phyloP scores from a whole-genome alignment of 192 early-diverging fungal species.

The Podila horticola region DNA sequence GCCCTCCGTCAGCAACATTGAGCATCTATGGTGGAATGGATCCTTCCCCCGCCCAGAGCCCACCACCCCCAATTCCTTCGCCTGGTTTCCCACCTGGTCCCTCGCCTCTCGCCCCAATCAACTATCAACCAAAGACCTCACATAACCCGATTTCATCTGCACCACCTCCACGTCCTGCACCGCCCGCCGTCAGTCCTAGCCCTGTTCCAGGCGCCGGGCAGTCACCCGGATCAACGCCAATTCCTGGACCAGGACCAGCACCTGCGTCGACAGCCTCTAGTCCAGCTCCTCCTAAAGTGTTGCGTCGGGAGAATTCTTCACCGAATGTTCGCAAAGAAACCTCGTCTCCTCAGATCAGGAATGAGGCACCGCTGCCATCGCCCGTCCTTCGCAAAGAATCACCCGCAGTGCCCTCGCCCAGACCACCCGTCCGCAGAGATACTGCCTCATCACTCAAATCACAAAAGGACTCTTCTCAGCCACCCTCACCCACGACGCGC shows the following conservation, averaged over 20 bases:
- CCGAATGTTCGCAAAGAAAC: slow-evolving; percentile 28
- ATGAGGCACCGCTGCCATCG: slow-evolving; percentile 27
- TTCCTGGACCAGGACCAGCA: slow-evolving; percentile 28
- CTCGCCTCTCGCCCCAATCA: too few relatives aligned
- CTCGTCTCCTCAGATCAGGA: slow-evolving; percentile 30
- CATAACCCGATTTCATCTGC: neutral
- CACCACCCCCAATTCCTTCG: slow-evolving; percentile 2
- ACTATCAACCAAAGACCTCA: neutral
- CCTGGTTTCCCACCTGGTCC: neutral
- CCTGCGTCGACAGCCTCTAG: slow-evolving; percentile 7
- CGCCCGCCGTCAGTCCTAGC: neutral
- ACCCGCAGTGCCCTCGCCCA: slow-evolving; percentile 15
- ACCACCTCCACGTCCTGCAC: neutral
- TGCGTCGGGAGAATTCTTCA: slow-evolving; percentile 40
- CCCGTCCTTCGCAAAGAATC: slow-evolving; percentile 25
- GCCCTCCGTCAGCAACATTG: neutral
- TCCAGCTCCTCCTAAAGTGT: slow-evolving; percentile 13
- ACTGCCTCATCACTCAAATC: slow-evolving; percentile 37
- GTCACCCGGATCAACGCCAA: slow-evolving; percentile 2
- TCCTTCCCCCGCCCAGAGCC: slow-evolving; percentile 7
- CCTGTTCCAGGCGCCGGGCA: neutral
- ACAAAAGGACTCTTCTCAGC: slow-evolving; percentile 27
- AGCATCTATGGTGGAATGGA: slow-evolving; percentile 21
- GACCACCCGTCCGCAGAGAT: slow-evolving; percentile 35
- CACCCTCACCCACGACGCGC: slow-evolving; percentile 18